Conservation (phyloP, 2,329 filamentous ascomycete genomes). For the Penicillium concentricum region DNA sequence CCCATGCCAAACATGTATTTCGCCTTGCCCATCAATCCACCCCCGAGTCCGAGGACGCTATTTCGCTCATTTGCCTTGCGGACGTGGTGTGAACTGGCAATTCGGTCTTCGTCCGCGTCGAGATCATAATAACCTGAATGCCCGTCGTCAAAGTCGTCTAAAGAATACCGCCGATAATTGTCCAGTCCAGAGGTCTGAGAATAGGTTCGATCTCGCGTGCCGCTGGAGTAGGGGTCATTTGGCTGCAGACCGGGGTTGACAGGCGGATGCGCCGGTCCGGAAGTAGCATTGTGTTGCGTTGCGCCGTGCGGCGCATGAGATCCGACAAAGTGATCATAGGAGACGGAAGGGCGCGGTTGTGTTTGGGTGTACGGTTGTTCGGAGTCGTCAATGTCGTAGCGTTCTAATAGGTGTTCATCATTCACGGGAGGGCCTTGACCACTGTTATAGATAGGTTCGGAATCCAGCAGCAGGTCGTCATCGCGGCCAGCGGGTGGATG, state of each 20-base stretch:
- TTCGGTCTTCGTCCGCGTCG: conserved; percentile 57
- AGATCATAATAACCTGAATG: conserved; percentile 78
- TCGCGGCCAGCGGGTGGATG: conserved; percentile 46
- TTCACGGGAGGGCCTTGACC: conserved; percentile 76
- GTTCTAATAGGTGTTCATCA: conserved; percentile 76
- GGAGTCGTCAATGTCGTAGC: conserved; percentile 68
- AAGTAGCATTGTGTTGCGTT: conserved; percentile 40
- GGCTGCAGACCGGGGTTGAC: conserved; percentile 35
- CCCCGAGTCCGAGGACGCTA: conserved; percentile 82
- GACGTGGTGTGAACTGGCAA: conserved; percentile 48
- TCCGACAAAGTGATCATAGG: conserved; percentile 93
- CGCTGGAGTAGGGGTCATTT: conserved; percentile 40
- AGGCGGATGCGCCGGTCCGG: conserved; percentile 33
- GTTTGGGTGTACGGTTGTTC: conserved; percentile 53
- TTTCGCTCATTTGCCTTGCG: conserved; percentile 73
- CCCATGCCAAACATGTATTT: conserved; percentile 91
- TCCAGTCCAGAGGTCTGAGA: conserved; percentile 78
- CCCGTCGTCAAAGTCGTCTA: conserved; percentile 79
- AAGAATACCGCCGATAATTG: conserved; percentile 89
- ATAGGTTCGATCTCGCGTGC: conserved; percentile 48
- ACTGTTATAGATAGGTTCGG: conserved; percentile 60
- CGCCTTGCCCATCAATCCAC: conserved; percentile 79
- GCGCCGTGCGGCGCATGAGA: conserved; percentile 53
- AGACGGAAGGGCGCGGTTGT: conserved; percentile 75
- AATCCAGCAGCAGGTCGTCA: conserved; percentile 45